Base-by-base conservation (phyloP, 192 early-diverging fungal species). In the Paraglomus occultum region DNA sequence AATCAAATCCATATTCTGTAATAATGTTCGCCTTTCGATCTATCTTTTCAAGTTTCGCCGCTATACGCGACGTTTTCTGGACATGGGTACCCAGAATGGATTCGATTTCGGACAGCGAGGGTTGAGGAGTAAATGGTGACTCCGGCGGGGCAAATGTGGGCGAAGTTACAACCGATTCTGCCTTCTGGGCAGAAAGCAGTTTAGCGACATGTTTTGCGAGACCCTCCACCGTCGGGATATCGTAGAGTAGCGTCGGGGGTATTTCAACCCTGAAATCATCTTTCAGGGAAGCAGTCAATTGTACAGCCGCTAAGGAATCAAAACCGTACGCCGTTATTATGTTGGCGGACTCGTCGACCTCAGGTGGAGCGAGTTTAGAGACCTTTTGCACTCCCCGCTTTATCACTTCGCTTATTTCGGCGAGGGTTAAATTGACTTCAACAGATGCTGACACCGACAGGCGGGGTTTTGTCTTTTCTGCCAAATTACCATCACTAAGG, bases 1-100 rank as follows among this genome's bases (percentile, higher is more conserved):
- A 67, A 67, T 67, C 64, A 43, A 67, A 67, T 8, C 64, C 64
- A 53, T 67, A 67, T 3, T 67, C 64, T 0, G 64, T 52, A 6
- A 67, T 67, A 11, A 67, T 48, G 53, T 67, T 67, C 0, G 64
- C 64, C 12, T 50, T 52, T 3, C 43, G 2, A 52, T 67, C 15
- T 8, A 67, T 14, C 40, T 52, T 3, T 22, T 67, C 38, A 9
- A 67, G 39, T n/a, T 67, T 67, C 1, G 50, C 10, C 0, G 64
- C 64, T 0, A 67, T 1, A 52, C 53, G 50, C 0, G 64, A 67
- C 2, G 51, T 40, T 1, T 14, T 8, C 8, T 67, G 64, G 2
- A 67, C 64, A 40, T 67, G 64, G 1, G 5, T n/a, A 2, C 40
- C 1, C 4, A 67, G 51, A 0, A 6, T 52, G 11, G 38, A 15